Base-by-base conservation (phyloP, 495 filamentous ascomycete species). In the Barbatosphaeria neglecta region DNA sequence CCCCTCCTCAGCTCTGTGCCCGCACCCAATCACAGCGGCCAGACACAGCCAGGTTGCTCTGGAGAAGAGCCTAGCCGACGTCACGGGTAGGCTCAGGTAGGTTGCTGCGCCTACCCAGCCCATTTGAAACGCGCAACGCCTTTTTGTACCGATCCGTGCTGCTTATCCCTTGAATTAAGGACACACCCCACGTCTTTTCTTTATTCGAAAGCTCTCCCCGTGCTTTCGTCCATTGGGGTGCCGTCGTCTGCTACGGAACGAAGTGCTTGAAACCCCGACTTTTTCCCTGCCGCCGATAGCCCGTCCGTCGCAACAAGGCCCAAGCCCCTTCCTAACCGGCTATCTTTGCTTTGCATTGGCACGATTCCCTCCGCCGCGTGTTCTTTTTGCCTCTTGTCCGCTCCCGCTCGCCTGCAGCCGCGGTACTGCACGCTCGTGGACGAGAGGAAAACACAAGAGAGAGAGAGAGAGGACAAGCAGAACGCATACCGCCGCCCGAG, bases 131-230 rank as follows among this genome's bases (percentile, higher is more conserved):
- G 39, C 39, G 39, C 31, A 35, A 23, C 39, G n/a, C 20, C 20
- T 41, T 11, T n/a, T n/a, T n/a, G n/a, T n/a, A n/a, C 20, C 20
- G 10, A 19, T n/a, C 9, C 39, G 15, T 20, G 16, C 10, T 35
- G 31, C 31, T 35, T 35, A 22, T 41, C 39, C 39, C 39, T 23
- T 41, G 39, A 41, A 41, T 41, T 41, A 41, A 41, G 39, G 19
- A 22, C 22, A 9, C 13, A 10, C 39, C 39, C 22, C 39, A 41
- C 33, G 45, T 53, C 53, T 50, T 56, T 56, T 55, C 61, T 61
- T 61, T 56, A 61, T 58, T 57, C 50, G 47, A 37, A 22, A 41
- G 38, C 22, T n/a, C 47, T 13, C 44, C 61, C 58, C 54, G 54
- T 53, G 47, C 47, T 40, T 38, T 51, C 45, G 45, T 39, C 51